Conservation (phyloP, 2,329 filamentous ascomycete genomes). For the Hypoxylon sp. region DNA sequence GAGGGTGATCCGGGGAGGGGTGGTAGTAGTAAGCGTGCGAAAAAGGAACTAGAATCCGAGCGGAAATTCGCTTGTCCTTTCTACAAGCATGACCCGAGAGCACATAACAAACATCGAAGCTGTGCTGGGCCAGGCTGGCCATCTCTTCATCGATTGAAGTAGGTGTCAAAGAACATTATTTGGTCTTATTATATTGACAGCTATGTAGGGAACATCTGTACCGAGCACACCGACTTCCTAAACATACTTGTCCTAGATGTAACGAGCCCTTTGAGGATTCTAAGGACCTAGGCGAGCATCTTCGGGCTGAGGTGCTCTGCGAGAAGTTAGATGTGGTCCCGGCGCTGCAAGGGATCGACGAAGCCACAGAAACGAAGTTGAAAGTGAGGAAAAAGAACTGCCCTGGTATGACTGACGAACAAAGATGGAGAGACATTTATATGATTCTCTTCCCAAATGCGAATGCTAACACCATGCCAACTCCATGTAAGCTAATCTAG, state of each 20-base stretch:
- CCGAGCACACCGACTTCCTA: constrained; percentile 50
- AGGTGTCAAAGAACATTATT: constrained; percentile 26
- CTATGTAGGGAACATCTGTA: constrained; percentile 52
- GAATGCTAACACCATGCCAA: constrained; percentile 50
- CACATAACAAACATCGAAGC: constrained; percentile 45
- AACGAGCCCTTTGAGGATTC: constrained; percentile 46
- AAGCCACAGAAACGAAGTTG: constrained; percentile 50
- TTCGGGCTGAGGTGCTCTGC: constrained; percentile 51
- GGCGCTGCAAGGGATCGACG: constrained; percentile 50
- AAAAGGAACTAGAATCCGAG: constrained; percentile 52
- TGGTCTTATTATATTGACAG: constrained; percentile 9
- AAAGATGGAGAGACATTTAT: constrained; percentile 54
- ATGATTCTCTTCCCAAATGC: constrained; percentile 52
- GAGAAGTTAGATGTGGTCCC: constrained; percentile 46
- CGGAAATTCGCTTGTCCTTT: constrained; percentile 57
- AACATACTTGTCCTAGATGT: constrained; percentile 51
- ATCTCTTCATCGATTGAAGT: constrained; percentile 53
- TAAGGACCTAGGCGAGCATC: constrained; percentile 47
- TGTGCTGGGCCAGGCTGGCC: constrained; percentile 50
- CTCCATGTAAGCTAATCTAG: constrained; percentile 49
- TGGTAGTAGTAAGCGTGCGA: constrained; percentile 57
- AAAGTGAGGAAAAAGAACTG: constrained; percentile 49
- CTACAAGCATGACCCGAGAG: constrained; percentile 55
- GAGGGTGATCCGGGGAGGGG: constrained; percentile 53
- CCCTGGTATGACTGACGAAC: constrained; percentile 48